Evolutionary conservation across 2,329 filamentous ascomycete genomes (phyloP).

Genomic region (Alternaria hordeiaustralica): DNA sequence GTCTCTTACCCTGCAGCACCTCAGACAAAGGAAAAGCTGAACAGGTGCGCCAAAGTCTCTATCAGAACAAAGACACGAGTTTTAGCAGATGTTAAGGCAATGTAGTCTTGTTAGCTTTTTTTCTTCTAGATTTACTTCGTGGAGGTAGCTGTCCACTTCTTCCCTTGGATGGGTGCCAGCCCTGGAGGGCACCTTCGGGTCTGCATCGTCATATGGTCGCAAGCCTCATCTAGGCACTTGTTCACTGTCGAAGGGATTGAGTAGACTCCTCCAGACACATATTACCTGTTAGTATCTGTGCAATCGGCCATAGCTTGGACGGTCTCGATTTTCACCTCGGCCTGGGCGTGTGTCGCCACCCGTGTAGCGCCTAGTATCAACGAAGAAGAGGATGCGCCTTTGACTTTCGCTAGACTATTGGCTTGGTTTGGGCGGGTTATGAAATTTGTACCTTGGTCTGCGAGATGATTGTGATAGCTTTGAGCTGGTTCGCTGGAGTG

Average conservation of each 20-base stretch:
- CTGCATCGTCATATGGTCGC: background rate
- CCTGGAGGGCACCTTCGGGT: background rate
- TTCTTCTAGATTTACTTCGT: background rate
- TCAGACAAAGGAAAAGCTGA: background rate
- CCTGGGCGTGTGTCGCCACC: background rate
- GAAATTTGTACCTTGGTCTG: background rate
- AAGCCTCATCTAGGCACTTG: background rate
- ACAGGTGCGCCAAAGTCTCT: background rate
- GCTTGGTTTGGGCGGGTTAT: background rate
- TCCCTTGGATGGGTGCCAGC: background rate
- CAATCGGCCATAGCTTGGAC: background rate
- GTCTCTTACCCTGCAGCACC: background rate
- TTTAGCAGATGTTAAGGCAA: background rate
- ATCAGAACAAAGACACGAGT: background rate
- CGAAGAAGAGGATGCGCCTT: background rate
- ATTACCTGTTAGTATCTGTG: background rate
- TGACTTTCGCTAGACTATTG: background rate
- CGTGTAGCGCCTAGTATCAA: background rate
- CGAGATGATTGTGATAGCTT: background rate
- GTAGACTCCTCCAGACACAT: background rate
- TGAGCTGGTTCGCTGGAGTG: background rate
- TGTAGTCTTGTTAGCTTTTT: background rate
- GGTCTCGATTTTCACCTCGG: background rate
- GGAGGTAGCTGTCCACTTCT: background rate
- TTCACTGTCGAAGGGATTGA: background rate